A percentile compares a stretch with the other conserved stretches of the same genome.
These are phyloP conservation scores for Croton laevigatus DNA, from an alignment of 441 rosid genomes.

Conservation along the genomic window DNA sequence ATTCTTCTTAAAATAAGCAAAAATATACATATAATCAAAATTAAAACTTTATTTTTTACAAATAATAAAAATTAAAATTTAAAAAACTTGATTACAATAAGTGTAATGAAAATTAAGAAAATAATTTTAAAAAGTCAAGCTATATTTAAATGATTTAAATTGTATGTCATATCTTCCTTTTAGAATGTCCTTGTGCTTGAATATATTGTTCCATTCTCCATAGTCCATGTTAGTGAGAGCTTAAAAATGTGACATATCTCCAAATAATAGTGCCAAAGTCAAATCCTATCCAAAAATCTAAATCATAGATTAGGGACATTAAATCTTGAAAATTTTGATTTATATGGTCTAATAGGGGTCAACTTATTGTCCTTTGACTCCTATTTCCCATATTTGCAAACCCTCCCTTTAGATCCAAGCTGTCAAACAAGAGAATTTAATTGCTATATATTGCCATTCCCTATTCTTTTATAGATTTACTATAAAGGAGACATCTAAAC, in stretches of 20 bases:
- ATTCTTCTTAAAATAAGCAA: too few species aligned
- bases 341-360: neutral
- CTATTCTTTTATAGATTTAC: conserved; percentile 10
- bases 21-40: too few species aligned
- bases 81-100: too few species aligned
- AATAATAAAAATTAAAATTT: too few species aligned
- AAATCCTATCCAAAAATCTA: neutral
- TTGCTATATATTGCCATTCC: neutral
- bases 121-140: too few species aligned
- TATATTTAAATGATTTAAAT: too few species aligned
- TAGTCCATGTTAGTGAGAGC: neutral
- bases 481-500: conserved; percentile 15
- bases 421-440: neutral
- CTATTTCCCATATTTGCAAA: neutral
- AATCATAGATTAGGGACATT: neutral
- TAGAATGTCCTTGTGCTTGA: too few species aligned
- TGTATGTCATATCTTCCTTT: too few species aligned
- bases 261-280: neutral
- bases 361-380: conserved; percentile 6
- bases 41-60: too few species aligned
- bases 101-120: too few species aligned
- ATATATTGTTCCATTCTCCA: too few species aligned
- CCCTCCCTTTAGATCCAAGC: neutral
- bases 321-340: neutral
- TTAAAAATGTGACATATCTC: neutral